Base-by-base conservation (phyloP, 257 asterid species). In the Haberlea rhodopensis region DNA sequence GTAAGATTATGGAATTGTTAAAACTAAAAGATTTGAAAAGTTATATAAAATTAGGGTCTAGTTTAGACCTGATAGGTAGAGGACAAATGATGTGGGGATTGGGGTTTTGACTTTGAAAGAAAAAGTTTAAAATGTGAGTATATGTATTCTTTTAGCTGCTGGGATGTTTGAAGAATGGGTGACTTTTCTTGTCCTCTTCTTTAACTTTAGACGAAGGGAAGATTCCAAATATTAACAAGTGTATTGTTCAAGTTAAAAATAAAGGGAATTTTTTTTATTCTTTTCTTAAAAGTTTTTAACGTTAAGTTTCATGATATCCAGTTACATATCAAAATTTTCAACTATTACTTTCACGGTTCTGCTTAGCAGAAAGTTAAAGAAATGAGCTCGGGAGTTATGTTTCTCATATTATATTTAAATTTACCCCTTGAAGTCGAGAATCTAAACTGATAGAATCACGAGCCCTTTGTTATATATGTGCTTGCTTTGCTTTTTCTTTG, bases 151-250 rank as follows among this genome's bases (percentile, higher is more conserved):
- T 61, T 75, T 70, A 71, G 67, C 75, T 62, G 77, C 73, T 61
- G 67, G 68, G 70, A 76, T 84, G 67, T 79, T 76, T 73, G 72
- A 67, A 75, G 78, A 76, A 75, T 73, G 64, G 78, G 53, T 79
- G 67, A 79, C 63, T 60, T 72, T 56, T 76, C 82, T 82, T 84
- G 94, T 90, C 91, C 73, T 74, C 84, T 82, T 78, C 84, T 79
- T 79, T 72, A 51, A 66, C 80, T 71, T 45, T 75, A 64, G 85
- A 80, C 85, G 75, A 83, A 72, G 78, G 70, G 80, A 74, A 80
- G 88, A 87, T 87, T 83, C 94, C 68, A 58, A 57, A 70, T 61
- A 63, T 67, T 24, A 62, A 53, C 25, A 18, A 27, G 52, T 66
- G 28, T 64, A 53, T 71, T 74, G 62, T 52, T 67, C 69, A 7